Evolutionary conservation across 192 early-diverging fungal genomes (phyloP), one percentile per base, ranked within the genome.

Genomic region (Linnemannia hyalina): DNA sequence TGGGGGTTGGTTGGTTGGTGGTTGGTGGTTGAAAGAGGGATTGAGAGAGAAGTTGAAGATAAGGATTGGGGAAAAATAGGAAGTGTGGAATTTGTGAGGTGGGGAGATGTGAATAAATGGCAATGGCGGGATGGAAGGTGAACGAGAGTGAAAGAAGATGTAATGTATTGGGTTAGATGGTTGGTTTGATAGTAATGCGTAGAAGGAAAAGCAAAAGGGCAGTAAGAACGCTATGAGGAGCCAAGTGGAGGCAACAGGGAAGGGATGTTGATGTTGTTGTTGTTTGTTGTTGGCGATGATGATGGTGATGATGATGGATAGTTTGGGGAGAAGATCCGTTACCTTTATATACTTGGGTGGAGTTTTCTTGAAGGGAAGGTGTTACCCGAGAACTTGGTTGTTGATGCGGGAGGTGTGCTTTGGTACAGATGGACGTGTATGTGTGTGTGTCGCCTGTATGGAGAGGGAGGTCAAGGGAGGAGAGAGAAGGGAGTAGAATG

Each of bases 401-500:
- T 52, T 52, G 49, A 20, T 20, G 49, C 18, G 49, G 49, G 18
- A 16, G 44, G 13, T 15, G 44, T 15, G 44, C 44, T 46, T 46
- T 15, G 44, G 44, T 46, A 13, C 10, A 46, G 44, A 13, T 46
- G 44, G 44, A 46, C 11, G 47, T 22, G 49, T 52, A 18, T 52
- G 18, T 22, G 49, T 49, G 47, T 18, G 10, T 49, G 13, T 20
- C 16, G 60, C 4, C 22, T 68, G 15, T 60, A 29, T 40, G 52
- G 13, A 40, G 13, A 40, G 20, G 18, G 41, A 20, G 41, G 42
- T 46, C 13, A 46, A 46, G 44, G 44, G 44, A 46, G 44, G 44
- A 46, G n/a, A 10, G 57, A 60, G 57, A 60, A 60, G 60, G 54
- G 26, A 65, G 60, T 65, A 65, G 60, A 65, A 65, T 65, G 60